These are phyloP conservation scores for Periconia sp. DNA, from an alignment of 2,329 filamentous ascomycete genomes.

Conservation along the genomic window DNA sequence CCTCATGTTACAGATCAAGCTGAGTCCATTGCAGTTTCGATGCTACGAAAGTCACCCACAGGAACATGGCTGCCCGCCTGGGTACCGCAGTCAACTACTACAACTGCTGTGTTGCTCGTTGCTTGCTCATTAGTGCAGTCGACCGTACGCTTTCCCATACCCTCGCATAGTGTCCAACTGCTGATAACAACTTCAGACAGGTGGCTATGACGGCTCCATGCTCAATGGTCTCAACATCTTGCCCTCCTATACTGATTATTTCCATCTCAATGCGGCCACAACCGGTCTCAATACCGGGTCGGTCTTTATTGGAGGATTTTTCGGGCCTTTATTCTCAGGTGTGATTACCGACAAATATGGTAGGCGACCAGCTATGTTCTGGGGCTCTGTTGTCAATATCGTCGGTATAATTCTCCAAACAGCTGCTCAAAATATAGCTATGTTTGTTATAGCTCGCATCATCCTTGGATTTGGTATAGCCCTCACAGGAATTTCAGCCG, in stretches of 20 bases:
- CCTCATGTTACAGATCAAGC: not conserved
- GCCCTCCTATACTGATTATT: slow-evolving; percentile 7
- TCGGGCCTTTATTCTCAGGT: no score
- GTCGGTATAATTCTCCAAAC: slow-evolving; percentile 6
- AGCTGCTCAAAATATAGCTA: slow-evolving; percentile 9
- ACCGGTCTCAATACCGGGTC: slow-evolving; percentile 7
- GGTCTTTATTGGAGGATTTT: slow-evolving; percentile 2
- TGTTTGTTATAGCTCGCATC: slow-evolving; percentile 31
- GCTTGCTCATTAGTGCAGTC: slow-evolving; percentile 57
- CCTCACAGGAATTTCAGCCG: slow-evolving; percentile 52
- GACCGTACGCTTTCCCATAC: slow-evolving; percentile 4
- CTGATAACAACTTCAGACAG: no score
- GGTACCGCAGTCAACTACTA: slow-evolving; percentile 11
- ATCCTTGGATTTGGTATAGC: slow-evolving; percentile 56
- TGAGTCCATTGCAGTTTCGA: not conserved
- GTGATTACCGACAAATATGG: slow-evolving; percentile 2
- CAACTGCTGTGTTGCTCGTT: slow-evolving; percentile 19
- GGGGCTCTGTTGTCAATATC: not conserved
- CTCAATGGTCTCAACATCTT: slow-evolving; percentile 8
- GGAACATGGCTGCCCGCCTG: slow-evolving; percentile 13
- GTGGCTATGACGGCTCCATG: slow-evolving; percentile 7
- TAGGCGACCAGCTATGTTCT: slow-evolving; percentile 5
- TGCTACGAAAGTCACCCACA: slow-evolving; percentile 9
- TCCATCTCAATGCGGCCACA: slow-evolving; percentile 5
- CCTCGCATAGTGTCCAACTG: no score